Conservation (phyloP, 176 grass and related monocot genomes). For the sorghum (Sorghum bicolor) region DNA sequence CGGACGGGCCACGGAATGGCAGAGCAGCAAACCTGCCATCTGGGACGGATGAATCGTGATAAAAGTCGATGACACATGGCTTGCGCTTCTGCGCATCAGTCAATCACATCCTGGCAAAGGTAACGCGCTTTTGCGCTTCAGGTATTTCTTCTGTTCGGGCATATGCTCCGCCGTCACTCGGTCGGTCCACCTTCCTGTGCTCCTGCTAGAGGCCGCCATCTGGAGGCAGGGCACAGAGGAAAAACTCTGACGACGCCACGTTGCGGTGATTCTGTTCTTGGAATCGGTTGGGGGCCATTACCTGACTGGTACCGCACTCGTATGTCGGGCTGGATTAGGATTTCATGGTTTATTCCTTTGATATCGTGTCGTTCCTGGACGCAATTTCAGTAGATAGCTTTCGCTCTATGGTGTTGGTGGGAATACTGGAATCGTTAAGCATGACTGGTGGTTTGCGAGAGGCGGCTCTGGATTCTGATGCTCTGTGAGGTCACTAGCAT, state of each 20-base stretch:
- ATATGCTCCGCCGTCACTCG: slow-evolving; percentile 5
- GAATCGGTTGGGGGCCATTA: slow-evolving; percentile 13
- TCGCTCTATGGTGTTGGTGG: slow-evolving; percentile 38
- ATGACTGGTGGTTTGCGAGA: slow-evolving; percentile 25
- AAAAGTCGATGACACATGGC: neutral
- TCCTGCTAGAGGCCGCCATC: neutral
- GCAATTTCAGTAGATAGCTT: slow-evolving; percentile 9
- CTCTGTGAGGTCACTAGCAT: slow-evolving; percentile 19
- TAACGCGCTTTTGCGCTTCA: slow-evolving; percentile 24
- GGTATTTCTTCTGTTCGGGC: slow-evolving; percentile 3
- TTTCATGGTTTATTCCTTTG: slow-evolving; percentile 21
- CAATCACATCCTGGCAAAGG: slow-evolving; percentile 23
- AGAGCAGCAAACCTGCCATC: neutral
- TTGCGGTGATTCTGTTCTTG: neutral
- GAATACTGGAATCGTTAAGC: slow-evolving; percentile 42
- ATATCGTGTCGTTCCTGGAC: neutral
- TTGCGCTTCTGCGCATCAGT: neutral
- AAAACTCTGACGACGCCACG: neutral
- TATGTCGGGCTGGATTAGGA: neutral
- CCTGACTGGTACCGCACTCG: slow-evolving; percentile 31
- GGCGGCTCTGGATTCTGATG: slow-evolving; percentile 31
- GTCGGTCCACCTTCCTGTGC: neutral
- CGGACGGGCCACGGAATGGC: neutral
- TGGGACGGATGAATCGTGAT: slow-evolving; percentile 10
- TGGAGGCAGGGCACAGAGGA: neutral